Evolutionary conservation across 345 rosid species (phyloP), one percentile per base, ranked within the genome.

Genomic region (Acer yangbiense): DNA sequence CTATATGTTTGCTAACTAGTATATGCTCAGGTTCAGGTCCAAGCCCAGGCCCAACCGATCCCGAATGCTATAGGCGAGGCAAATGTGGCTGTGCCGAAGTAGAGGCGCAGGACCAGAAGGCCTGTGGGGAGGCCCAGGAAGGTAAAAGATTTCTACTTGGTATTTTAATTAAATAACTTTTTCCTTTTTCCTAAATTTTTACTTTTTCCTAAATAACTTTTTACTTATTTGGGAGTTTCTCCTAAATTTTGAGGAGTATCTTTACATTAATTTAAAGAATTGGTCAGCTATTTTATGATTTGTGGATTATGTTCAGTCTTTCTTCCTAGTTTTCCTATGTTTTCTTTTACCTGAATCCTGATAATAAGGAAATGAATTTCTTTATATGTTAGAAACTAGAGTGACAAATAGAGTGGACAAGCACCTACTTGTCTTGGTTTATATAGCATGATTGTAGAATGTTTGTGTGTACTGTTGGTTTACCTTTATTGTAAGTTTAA

Each of bases 81-180:
- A 23, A 23, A 23, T 23, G 25, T 23, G 25, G 25, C 25, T 1
- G 35, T 68, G 46, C 52, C 65, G 0, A 27, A 27, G 29, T 27
- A 0, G 29, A 27, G 2, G 29, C 1, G 29, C 1, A 27, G 29
- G 29, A 27, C 29, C 2, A 2, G 1, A 27, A 27, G 29, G 29
- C 29, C 29, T 27, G 2, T 27, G 29, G 87, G 87, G 0, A 86
- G 87, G 14, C 89, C 91, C 5, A 80, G 70, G 80, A 85, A 85
- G 80, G 82, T 78, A 10, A 76, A 78, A 39, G 20, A 57, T 52
- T 58, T 82, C 39, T 58, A 87, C 80, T 27, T 27, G 2, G 29
- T 27, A 27, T 27, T 27, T 27, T 27, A 23, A 23, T 23, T 23
- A 23, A 23, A 23, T 23, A 23, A 23, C 25, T 23, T 23, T 23